These are phyloP conservation scores for Phytopythium helicoides DNA, from an alignment of 352 stramenopile genomes.

Conservation along the genomic window DNA sequence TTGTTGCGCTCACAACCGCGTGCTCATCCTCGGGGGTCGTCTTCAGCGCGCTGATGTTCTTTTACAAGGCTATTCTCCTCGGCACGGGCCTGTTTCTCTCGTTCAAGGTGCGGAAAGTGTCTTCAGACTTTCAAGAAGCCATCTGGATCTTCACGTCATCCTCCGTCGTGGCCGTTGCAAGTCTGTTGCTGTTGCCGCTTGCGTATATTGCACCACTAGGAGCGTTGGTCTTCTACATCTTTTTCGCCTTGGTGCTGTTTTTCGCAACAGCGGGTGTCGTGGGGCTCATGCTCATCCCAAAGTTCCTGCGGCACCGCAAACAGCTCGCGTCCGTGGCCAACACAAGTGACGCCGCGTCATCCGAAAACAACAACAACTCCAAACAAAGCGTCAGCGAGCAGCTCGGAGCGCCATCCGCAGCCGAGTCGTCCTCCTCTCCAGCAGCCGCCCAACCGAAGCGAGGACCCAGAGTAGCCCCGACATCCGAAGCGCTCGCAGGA, in stretches of 20 bases:
- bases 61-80: slow-evolving; percentile 24
- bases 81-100: slow-evolving; percentile 18
- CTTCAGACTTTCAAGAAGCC: slow-evolving; percentile 28
- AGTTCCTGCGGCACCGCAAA: slow-evolving; percentile 1
- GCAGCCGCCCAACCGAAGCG: too few relatives aligned
- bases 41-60: slow-evolving; percentile 17
- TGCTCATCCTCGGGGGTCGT: slow-evolving; percentile 19
- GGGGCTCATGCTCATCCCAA: slow-evolving; percentile 12
- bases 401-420: too few relatives aligned
- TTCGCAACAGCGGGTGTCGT: slow-evolving; percentile 7
- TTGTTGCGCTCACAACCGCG: background rate
- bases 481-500: too few relatives aligned
- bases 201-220: slow-evolving; percentile 20
- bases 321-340: background rate
- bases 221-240: slow-evolving; percentile 12
- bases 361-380: background rate
- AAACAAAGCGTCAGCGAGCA: background rate
- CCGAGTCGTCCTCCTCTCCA: too few relatives aligned
- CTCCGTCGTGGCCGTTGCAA: slow-evolving; percentile 16
- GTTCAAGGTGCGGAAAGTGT: slow-evolving; percentile 31
- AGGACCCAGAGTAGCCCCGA: too few relatives aligned
- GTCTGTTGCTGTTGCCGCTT: slow-evolving; percentile 19
- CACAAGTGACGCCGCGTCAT: background rate
- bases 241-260: slow-evolving; percentile 8
- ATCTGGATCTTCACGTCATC: slow-evolving; percentile 26